Base-by-base conservation (phyloP, 805 yeast genomes). In the Yamadazyma endophytica region DNA sequence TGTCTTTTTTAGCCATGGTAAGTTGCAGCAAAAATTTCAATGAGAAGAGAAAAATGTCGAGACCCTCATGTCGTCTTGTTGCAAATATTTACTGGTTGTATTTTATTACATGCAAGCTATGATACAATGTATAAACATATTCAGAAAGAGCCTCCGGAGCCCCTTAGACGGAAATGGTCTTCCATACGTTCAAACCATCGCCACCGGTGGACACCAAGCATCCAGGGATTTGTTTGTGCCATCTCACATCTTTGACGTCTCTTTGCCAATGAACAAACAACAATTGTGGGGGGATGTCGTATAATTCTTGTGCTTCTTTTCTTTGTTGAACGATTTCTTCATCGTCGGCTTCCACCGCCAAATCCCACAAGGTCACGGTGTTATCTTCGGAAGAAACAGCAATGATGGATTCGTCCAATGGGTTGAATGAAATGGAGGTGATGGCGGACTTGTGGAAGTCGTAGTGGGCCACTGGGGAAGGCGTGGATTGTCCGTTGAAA, bases 141-240 rank as follows among this genome's bases (percentile, higher is more conserved):
- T n/a, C n/a, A n/a, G n/a, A n/a, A n/a, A 28, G 17, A n/a, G 7
- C 13, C 20, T 30, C 26, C 16, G n/a, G 13, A 21, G 8, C n/a
- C n/a, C n/a, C n/a, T 48, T 69, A 89, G 24, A 90, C 96, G 56
- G 95, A 83, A 50, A 92, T 92, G 13, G 97, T 90, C 68, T 92
- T 92, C 97, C 97, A 92, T 24, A 90, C 67, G 51, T 85, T 84
- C 56, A 92, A 69, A 23, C 98, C 98, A 50, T 90, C 97, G 21
- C 90, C 81, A 44, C 98, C 98, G 2, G 97, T 90, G 48, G 94
- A 80, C 12, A 88, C 87, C 52, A 92, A 72, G 44, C 95, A 81
- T 28, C 98, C 98, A 3, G 98, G 98, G 34, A 92, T 85, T 66
- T 92, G 97, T 51, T 69, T 78, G 61, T 90, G 96, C 98, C 98